Base-by-base conservation (phyloP, 192 early-diverging fungal species). In the Allomyces arbusculus region DNA sequence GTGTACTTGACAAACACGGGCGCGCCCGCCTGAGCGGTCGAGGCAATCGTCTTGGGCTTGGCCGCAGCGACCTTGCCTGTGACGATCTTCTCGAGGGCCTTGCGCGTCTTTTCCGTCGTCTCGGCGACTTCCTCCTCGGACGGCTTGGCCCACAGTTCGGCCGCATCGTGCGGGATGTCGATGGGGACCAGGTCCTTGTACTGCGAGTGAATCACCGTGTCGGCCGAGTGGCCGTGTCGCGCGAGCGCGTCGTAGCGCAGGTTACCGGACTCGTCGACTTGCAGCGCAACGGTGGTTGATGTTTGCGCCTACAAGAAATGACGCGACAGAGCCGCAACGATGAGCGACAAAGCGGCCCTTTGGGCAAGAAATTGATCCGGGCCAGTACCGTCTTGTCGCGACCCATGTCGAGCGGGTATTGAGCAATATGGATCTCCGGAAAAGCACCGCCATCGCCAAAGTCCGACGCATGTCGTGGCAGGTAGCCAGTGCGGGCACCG, bases 381-480 rank as follows among this genome's bases (percentile, higher is more conserved):
- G 28, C 76, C 24, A 9, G 61, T 61, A 66, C 72, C 33, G 70
- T 76, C 65, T 84, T 86, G 67, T 84, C 86, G 10, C 87, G 81
- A 11, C 96, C 96, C 90, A 99, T 89, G 66, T 92, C 91, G 40
- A 92, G 75, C 14, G 96, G 96, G 67, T 95, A 97, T 73, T 99
- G 96, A 4, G 84, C 83, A 61, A 89, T 75, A 69, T 85, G 84
- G 66, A 94, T 87, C 75, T 99, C 96, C 24, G 96, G 96, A 69
- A 87, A 99, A 1, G 96, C 92, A 40, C 96, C 96, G 43, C 96
- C 96, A 76, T 94, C 91, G 65, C 90, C 93, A 84, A 89, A 99
- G 71, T 99, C 94, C 62, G 85, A 81, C 24, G 77, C 70, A 19
- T 80, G 84, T 67, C 84, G 82, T 66, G 94, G 94, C 65, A 84